phyloP scores from a whole-genome alignment of 257 asterid genomes.

The Ehretia macrophylla region DNA sequence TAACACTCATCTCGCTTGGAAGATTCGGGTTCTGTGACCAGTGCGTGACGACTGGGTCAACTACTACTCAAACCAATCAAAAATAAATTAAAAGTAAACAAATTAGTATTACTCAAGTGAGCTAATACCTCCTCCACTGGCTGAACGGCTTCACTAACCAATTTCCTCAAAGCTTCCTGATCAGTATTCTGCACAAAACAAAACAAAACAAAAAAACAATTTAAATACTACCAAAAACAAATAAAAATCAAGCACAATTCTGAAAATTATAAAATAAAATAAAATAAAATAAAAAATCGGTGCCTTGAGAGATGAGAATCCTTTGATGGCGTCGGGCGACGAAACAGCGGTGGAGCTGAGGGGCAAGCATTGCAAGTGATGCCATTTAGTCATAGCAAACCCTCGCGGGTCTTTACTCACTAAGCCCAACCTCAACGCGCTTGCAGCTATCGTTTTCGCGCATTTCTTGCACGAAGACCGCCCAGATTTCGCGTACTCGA shows the following conservation, averaged over 20 bases:
- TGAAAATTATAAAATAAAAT: not conserved
- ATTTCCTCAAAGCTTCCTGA: slow-evolving; percentile 55
- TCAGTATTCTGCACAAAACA: slow-evolving; percentile 56
- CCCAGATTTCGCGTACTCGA: slow-evolving; percentile 85
- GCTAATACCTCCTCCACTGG: slow-evolving; percentile 40
- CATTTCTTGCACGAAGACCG: slow-evolving; percentile 89
- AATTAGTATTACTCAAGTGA: no score
- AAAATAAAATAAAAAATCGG: not conserved
- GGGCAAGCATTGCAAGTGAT: slow-evolving; percentile 74
- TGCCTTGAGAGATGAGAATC: slow-evolving; percentile 81
- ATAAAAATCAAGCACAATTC: not conserved
- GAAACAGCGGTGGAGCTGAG: slow-evolving; percentile 26
- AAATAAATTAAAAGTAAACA: no score
- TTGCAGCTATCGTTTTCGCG: slow-evolving; percentile 54
- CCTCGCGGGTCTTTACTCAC: slow-evolving; percentile 77
- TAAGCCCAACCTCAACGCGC: slow-evolving; percentile 63
- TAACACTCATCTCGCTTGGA: no score
- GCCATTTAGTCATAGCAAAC: slow-evolving; percentile 85
- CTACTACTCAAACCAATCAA: no score
- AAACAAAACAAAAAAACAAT: slow-evolving; percentile 2
- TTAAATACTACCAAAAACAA: not conserved
- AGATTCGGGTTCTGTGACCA: no score
- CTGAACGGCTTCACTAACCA: slow-evolving; percentile 27
- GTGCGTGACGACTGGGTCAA: no score
- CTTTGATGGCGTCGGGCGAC: slow-evolving; percentile 52